Percentiles rank a stretch among this genome's conserved stretches.
These are phyloP conservation scores for Datura wrightii DNA, from an alignment of 257 asterid species.

Conservation along the genomic window DNA sequence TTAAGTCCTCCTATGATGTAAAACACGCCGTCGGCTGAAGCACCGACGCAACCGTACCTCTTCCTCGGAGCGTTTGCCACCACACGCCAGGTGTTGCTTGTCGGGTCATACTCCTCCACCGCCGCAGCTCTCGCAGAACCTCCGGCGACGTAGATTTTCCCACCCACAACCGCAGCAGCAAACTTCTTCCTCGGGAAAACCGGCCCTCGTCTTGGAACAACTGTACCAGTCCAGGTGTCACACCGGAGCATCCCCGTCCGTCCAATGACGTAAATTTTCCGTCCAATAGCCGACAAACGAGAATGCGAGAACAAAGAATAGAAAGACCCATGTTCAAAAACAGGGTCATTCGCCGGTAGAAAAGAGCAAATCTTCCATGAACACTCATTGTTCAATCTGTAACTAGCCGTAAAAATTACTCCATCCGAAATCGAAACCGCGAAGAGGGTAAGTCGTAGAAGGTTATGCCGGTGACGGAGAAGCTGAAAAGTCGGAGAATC, in stretches of 20 bases:
- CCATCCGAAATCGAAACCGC: slow-evolving; percentile 63
- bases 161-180: slow-evolving; percentile 68
- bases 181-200: slow-evolving; percentile 69
- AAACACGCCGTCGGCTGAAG: slow-evolving; percentile 72
- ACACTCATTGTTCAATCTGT: slow-evolving; percentile 46
- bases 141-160: slow-evolving; percentile 78
- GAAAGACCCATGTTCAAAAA: slow-evolving; percentile 36
- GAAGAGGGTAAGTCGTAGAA: slow-evolving; percentile 58
- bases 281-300: slow-evolving; percentile 65
- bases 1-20: slow-evolving; percentile 76
- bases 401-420: slow-evolving; percentile 68
- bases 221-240: slow-evolving; percentile 86
- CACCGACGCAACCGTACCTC: slow-evolving; percentile 83
- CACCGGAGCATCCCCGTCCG: slow-evolving; percentile 71
- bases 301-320: slow-evolving; percentile 55
- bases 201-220: slow-evolving; percentile 63
- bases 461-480: slow-evolving; percentile 66
- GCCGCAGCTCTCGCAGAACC: slow-evolving; percentile 64
- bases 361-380: slow-evolving; percentile 71
- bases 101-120: slow-evolving; percentile 89
- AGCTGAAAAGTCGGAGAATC: slow-evolving; percentile 63
- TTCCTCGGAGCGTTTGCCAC: slow-evolving; percentile 63
- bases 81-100: slow-evolving; percentile 63
- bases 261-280: slow-evolving; percentile 71
- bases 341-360: slow-evolving; percentile 30